phyloP scores from a whole-genome alignment of 2,329 filamentous ascomycete genomes.

The Aspergillus latus region DNA sequence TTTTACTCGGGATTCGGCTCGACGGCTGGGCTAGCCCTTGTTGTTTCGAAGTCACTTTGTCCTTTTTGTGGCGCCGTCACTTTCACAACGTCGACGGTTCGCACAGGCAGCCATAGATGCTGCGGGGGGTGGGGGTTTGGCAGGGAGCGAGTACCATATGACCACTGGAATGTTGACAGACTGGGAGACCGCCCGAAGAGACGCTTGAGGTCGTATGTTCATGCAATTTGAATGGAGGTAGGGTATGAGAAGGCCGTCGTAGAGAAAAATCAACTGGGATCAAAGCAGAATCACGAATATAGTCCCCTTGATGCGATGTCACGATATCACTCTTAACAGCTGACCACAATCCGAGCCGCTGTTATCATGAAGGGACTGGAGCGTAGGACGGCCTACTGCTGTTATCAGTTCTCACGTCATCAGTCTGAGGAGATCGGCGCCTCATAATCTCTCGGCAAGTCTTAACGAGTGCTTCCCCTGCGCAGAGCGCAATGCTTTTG shows the following conservation, averaged over 20 bases:
- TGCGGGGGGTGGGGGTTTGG: background rate
- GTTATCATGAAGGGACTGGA: background rate
- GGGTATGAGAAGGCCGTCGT: background rate
- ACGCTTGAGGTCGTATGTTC: background rate
- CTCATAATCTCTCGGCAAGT: background rate
- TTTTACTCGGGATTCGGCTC: background rate
- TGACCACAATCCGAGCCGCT: background rate
- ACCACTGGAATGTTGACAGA: background rate
- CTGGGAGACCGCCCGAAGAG: background rate
- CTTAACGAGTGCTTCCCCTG: background rate
- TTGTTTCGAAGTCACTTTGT: background rate
- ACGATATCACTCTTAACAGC: background rate
- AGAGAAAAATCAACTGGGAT: background rate
- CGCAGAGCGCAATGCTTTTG: background rate
- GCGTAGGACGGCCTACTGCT: background rate
- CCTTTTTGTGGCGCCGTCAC: background rate
- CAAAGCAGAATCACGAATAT: background rate
- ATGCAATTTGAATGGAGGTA: background rate
- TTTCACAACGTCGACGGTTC: background rate
- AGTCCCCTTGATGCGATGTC: background rate
- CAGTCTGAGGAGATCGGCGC: no score
- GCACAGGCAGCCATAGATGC: background rate
- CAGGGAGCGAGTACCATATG: background rate
- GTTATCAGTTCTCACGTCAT: background rate
- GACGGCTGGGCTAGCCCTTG: background rate